Evolutionary conservation across 1,139 yeast species (phyloP), one percentile per base, ranked within the genome.

Genomic region (Groenewaldozyma auringiensis): DNA sequence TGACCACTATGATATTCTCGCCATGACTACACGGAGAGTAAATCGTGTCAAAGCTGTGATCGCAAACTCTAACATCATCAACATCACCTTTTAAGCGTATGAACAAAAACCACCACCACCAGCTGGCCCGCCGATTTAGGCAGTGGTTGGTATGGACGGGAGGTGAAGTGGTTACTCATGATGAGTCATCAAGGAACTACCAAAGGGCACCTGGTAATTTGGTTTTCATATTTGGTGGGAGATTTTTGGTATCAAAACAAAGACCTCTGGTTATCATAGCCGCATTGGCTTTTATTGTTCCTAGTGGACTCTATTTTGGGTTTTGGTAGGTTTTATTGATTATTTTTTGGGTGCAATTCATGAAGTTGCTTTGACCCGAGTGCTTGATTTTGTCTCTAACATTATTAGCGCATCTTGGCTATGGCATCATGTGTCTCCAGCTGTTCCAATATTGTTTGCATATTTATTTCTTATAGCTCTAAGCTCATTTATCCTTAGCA

Each of bases 221-320:
- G 17, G 40, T 76, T 2, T 83, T 74, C 61, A 62, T 81, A 2
- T 66, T 76, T 47, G 94, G 94, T 4, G 94, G 94, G 0, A 63
- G 88, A 35, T 59, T 80, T 40, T 64, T 79, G 33, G 63, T 74
- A 1, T 64, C 64, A 0, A 49, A 49, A 16, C 70, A 45, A 66
- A 67, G 49, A 61, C 69, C 49, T 51, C 57, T 46, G 74, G 76
- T 25, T 53, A 67, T 40, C 63, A 66, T 41, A 16, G 70, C 76
- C 0, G 65, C 69, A 1, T 43, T 63, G 0, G 36, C 66, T 1
- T 57, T 76, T 0, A 42, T 78, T 0, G 53, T 71, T 0, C 79
- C 84, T 0, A 73, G 72, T 1, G 73, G 82, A 1, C 59, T 84
- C 3, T 78, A 69, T 51, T 63, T 72, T 2, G 63, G 74, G 1